These are phyloP conservation scores for Paramecium biaurelia DNA, from an alignment of 73 alveolate genomes.

Conservation along the genomic window DNA sequence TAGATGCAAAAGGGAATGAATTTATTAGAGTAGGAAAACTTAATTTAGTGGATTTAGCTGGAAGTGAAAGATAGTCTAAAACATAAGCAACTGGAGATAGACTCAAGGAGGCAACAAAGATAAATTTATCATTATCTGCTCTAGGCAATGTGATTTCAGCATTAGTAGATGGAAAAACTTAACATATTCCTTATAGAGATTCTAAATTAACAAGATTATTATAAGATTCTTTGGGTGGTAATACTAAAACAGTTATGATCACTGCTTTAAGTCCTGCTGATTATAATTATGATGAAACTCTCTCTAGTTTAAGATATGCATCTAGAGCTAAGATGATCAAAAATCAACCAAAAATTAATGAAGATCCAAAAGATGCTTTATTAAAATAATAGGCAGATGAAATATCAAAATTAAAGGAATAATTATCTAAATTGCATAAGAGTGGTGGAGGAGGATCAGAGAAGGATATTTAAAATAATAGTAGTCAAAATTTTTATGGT, in stretches of 20 bases:
- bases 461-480: background rate
- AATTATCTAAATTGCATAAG: constrained; percentile 50
- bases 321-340: constrained; percentile 95
- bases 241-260: constrained; percentile 98
- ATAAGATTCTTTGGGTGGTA: constrained; percentile 99
- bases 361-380: constrained; percentile 99
- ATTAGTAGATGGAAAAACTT: constrained; percentile 87
- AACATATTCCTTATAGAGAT: constrained; percentile 97
- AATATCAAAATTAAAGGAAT: constrained; percentile 79
- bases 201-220: constrained; percentile 94
- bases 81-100: constrained; percentile 94
- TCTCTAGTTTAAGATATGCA: constrained; percentile 96
- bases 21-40: constrained; percentile 82
- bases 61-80: constrained; percentile 92
- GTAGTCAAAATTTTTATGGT: constrained; percentile 20
- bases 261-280: constrained; percentile 97
- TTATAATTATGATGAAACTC: constrained; percentile 96
- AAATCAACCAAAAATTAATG: constrained; percentile 95
- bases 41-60: constrained; percentile 98
- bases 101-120: constrained; percentile 96
- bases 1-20: constrained; percentile 85
- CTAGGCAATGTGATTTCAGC: constrained; percentile 95
- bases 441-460: background rate
- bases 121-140: constrained; percentile 91
- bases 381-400: constrained; percentile 95